Percentiles rank a stretch among this genome's conserved stretches.
phyloP scores from a whole-genome alignment of 2,329 filamentous ascomycete genomes.

The Cladosporium sp. region DNA sequence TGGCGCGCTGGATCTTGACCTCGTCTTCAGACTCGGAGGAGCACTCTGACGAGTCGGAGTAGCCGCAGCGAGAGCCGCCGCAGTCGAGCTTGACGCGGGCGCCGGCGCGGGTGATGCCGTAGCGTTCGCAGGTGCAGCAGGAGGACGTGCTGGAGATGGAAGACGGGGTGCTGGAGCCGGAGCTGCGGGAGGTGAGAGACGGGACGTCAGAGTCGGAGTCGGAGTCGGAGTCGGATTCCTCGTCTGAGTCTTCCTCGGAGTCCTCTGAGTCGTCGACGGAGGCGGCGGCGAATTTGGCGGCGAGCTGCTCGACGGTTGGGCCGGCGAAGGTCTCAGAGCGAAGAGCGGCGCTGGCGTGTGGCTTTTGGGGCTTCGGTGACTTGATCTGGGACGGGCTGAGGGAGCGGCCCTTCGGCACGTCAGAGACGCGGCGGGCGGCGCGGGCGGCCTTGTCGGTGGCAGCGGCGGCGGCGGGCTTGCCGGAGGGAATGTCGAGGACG shows the following conservation, averaged over 20 bases:
- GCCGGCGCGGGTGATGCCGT: constrained; percentile 86
- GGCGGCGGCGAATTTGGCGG: constrained; percentile 52
- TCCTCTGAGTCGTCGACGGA: constrained; percentile 39
- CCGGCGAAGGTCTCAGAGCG: constrained; percentile 76
- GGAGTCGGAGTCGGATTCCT: no score
- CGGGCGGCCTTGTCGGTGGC: constrained; percentile 38
- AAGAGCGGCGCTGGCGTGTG: constrained; percentile 82
- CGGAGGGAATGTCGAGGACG: constrained; percentile 80
- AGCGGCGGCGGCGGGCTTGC: constrained; percentile 42
- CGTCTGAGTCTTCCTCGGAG: constrained; percentile 64
- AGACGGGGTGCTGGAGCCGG: constrained; percentile 53
- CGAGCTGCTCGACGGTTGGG: constrained; percentile 73
- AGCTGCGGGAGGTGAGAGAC: constrained; percentile 69
- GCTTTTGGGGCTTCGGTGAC: constrained; percentile 83
- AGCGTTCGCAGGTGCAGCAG: constrained; percentile 90
- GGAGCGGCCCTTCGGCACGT: constrained; percentile 83
- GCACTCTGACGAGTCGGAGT: constrained; percentile 65
- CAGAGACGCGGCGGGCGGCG: constrained; percentile 49
- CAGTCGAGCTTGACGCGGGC: constrained; percentile 96
- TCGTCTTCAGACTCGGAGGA: constrained; percentile 65
- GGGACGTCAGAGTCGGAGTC: constrained; percentile 37
- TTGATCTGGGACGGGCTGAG: constrained; percentile 86
- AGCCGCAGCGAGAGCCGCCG: constrained; percentile 82
- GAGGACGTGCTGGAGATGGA: constrained; percentile 49
- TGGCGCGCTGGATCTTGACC: constrained; percentile 32